These are phyloP conservation scores for Ophidiomyces ophidiicola DNA, from an alignment of 2,329 filamentous ascomycete genomes.

Conservation along the genomic window DNA sequence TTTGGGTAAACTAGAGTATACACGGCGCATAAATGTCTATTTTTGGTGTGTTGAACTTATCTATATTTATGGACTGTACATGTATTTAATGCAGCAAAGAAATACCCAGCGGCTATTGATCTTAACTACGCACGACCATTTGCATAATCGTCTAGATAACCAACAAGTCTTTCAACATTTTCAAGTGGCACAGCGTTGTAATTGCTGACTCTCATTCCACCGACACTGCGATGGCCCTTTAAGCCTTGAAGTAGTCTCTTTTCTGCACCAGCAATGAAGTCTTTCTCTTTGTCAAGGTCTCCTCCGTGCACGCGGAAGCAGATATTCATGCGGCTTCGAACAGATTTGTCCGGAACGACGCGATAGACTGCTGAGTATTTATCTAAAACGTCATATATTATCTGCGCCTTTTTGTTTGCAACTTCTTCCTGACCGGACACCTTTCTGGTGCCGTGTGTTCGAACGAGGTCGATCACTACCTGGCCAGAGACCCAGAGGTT, in stretches of 20 bases:
- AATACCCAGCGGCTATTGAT: neutral
- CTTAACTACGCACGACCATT: slow-evolving; percentile 1
- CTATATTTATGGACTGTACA: neutral
- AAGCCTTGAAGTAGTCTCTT: slow-evolving; percentile 60
- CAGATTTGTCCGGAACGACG: slow-evolving; percentile 62
- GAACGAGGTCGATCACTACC: slow-evolving; percentile 65
- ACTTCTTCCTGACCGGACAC: slow-evolving; percentile 66
- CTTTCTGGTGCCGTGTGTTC: slow-evolving; percentile 50
- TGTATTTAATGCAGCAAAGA: neutral
- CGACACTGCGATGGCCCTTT: slow-evolving; percentile 79
- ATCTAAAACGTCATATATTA: slow-evolving; percentile 70
- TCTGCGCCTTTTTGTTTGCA: slow-evolving; percentile 58
- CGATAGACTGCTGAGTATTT: slow-evolving; percentile 59
- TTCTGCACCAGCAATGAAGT: slow-evolving; percentile 62
- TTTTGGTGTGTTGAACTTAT: slow-evolving; percentile 1
- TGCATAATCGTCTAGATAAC: slow-evolving; percentile 44
- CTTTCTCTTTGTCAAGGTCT: slow-evolving; percentile 59
- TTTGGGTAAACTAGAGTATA: slow-evolving; percentile 12
- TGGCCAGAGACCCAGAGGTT: slow-evolving; percentile 84
- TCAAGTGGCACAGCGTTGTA: slow-evolving; percentile 66
- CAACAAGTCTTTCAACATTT: slow-evolving; percentile 33
- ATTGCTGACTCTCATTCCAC: slow-evolving; percentile 74
- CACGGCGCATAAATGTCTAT: no score
- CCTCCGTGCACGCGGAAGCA: slow-evolving; percentile 67
- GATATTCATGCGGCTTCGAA: slow-evolving; percentile 84